Percentiles rank a stretch among this genome's conserved stretches.
Evolutionary conservation across 108 stramenopile species (phyloP).

Genomic region (Thalassiosira profunda): DNA sequence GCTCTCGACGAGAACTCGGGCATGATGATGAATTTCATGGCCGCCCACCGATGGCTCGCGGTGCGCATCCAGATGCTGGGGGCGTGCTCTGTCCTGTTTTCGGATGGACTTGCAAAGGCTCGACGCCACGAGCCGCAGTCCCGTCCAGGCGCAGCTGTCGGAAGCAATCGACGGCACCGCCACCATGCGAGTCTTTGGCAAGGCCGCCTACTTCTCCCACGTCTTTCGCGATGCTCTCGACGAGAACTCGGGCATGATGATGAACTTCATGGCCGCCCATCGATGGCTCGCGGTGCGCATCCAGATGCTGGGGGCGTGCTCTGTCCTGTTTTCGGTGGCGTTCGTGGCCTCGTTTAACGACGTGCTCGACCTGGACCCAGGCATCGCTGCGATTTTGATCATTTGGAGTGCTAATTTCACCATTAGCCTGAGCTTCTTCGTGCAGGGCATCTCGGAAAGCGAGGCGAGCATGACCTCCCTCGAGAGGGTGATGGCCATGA

Average conservation of each 20-base stretch:
- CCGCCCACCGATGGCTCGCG: constrained; percentile 87
- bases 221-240: no score
- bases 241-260: no score
- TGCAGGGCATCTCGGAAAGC: constrained; percentile 69
- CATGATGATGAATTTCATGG: constrained; percentile 78
- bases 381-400: constrained; percentile 79
- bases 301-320: constrained; percentile 84
- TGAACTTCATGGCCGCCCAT: constrained; percentile 85
- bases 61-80: constrained; percentile 86
- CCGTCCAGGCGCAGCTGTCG: constrained; percentile 78
- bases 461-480: constrained; percentile 89
- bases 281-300: constrained; percentile 88
- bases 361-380: constrained; percentile 51
- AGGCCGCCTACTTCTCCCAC: no score
- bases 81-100: constrained; percentile 71
- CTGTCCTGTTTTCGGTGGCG: no score
- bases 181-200: constrained; percentile 70
- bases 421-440: constrained; percentile 78
- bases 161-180: constrained; percentile 88
- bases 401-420: constrained; percentile 84
- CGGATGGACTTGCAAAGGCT: constrained; percentile 88
- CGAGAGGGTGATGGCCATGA: constrained; percentile 83
- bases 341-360: no score
- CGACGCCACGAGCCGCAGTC: constrained; percentile 80
- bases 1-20: constrained; percentile 59